Percentiles rank a stretch among this genome's conserved stretches.
Conservation (phyloP, 139 green algal genomes). For the Coelastrella sp. region DNA sequence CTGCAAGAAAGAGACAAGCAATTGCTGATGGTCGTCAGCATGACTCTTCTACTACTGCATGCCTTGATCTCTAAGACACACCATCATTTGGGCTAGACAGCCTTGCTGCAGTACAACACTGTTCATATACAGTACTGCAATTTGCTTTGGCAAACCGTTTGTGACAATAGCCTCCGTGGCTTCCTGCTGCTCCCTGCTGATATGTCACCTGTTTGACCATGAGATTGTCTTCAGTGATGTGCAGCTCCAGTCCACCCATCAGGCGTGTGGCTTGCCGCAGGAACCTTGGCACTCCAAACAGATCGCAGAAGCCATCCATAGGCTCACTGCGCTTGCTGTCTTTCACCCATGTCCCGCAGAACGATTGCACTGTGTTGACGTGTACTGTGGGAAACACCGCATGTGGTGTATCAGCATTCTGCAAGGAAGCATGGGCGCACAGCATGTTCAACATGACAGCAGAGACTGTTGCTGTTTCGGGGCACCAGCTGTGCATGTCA, state of each 20-base stretch:
- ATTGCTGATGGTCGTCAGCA: not conserved
- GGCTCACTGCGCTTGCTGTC: not conserved
- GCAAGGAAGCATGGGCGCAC: no score
- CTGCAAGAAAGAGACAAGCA: not conserved
- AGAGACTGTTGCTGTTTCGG: no score
- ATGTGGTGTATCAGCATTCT: not conserved
- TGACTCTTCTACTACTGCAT: no score
- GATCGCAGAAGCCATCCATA: slow-evolving; percentile 38
- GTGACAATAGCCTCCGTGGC: no score
- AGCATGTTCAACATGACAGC: no score
- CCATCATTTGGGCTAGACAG: no score
- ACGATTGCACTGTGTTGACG: not conserved
- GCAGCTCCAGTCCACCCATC: slow-evolving; percentile 10
- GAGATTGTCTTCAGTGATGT: not conserved
- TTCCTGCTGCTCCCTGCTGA: no score
- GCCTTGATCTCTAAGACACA: no score
- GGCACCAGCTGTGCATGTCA: no score
- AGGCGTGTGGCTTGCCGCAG: slow-evolving; percentile 33
- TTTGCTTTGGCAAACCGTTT: no score
- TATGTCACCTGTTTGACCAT: slow-evolving; percentile 35
- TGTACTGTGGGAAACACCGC: not conserved
- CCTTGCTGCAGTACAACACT: no score
- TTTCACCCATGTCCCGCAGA: slow-evolving; percentile 22
- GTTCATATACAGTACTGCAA: no score
- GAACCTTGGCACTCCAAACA: slow-evolving; percentile 33